phyloP scores from a whole-genome alignment of 2,329 filamentous ascomycete genomes.

The Aspergillus spinulosporus region DNA sequence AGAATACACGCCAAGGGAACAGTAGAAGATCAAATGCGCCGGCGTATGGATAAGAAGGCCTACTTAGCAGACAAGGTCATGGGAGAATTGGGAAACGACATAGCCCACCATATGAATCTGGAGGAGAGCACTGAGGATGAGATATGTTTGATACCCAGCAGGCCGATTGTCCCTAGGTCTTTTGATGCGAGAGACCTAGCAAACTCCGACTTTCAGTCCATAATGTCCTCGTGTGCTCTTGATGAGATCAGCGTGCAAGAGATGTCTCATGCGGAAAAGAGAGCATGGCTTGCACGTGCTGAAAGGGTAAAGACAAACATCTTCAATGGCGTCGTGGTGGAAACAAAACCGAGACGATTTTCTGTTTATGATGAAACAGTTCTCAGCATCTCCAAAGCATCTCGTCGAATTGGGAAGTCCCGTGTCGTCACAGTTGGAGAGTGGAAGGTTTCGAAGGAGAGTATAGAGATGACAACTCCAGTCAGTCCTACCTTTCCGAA shows the following conservation, averaged over 20 bases:
- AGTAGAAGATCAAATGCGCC: slow-evolving; percentile 60
- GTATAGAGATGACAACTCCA: slow-evolving; percentile 34
- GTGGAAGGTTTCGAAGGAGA: slow-evolving; percentile 58
- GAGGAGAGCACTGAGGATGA: not conserved
- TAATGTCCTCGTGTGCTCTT: slow-evolving; percentile 28
- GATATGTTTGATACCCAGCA: not conserved
- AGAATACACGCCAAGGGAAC: slow-evolving; percentile 59
- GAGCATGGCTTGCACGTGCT: slow-evolving; percentile 57
- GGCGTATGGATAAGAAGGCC: slow-evolving; percentile 61
- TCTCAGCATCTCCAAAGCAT: slow-evolving; percentile 40
- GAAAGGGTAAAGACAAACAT: slow-evolving; percentile 59
- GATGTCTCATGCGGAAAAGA: slow-evolving; percentile 43
- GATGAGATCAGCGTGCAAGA: not conserved
- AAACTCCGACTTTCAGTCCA: slow-evolving; percentile 42
- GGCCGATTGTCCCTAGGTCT: not conserved
- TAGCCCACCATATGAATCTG: not conserved
- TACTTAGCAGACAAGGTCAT: slow-evolving; percentile 63
- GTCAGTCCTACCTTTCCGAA: not conserved
- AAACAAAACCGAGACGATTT: slow-evolving; percentile 30
- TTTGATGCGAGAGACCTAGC: not conserved
- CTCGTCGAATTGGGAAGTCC: slow-evolving; percentile 58
- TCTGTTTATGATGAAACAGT: slow-evolving; percentile 36
- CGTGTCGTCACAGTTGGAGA: slow-evolving; percentile 59
- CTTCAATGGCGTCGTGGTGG: slow-evolving; percentile 56
- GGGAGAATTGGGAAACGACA: slow-evolving; percentile 36